phyloP scores from a whole-genome alignment of 495 filamentous ascomycete genomes.

The Podospora anserina region DNA sequence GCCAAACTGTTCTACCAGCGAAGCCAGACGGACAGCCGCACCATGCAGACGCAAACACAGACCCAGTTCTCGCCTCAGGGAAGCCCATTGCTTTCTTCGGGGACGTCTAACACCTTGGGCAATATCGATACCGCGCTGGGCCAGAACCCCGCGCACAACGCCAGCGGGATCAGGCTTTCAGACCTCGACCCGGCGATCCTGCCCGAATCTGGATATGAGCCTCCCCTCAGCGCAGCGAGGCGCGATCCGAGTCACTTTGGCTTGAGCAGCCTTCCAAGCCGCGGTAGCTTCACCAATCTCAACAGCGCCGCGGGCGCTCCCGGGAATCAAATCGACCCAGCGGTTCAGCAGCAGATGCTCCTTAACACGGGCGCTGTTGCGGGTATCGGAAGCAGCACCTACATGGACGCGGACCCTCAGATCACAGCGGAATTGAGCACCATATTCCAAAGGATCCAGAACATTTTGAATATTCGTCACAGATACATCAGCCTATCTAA shows the following conservation, averaged over 20 bases:
- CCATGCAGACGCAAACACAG: conserved; percentile 42
- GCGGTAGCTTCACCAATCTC: conserved; percentile 18
- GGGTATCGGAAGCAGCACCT: conserved; percentile 38
- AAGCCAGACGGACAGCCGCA: conserved; percentile 62
- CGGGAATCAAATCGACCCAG: conserved; percentile 29
- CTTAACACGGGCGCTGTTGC: conserved; percentile 27
- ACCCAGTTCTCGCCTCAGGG: conserved; percentile 36
- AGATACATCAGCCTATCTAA: conserved; percentile 88
- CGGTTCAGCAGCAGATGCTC: conserved; percentile 30
- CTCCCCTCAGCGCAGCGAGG: conserved; percentile 6
- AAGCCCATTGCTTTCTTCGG: conserved; percentile 48
- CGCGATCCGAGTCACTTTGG: conserved; percentile 21
- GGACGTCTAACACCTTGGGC: conserved; percentile 32
- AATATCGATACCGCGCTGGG: conserved; percentile 21
- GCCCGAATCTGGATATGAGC: conserved; percentile 15
- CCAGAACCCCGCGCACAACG: conserved; percentile 11
- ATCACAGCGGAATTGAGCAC: conserved; percentile 76
- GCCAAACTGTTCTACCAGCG: conserved; percentile 94
- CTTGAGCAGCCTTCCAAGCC: conserved; percentile 17
- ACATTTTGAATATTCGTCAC: conserved; percentile 75
- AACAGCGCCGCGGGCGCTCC: conserved; percentile 22
- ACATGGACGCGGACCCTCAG: conserved; percentile 59
- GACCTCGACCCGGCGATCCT: conserved; percentile 17
- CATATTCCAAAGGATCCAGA: conserved; percentile 85
- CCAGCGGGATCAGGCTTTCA: conserved; percentile 15